These are phyloP conservation scores for Botrytis fragariae DNA, from an alignment of 2,329 filamentous ascomycete species.

Conservation along the genomic window DNA sequence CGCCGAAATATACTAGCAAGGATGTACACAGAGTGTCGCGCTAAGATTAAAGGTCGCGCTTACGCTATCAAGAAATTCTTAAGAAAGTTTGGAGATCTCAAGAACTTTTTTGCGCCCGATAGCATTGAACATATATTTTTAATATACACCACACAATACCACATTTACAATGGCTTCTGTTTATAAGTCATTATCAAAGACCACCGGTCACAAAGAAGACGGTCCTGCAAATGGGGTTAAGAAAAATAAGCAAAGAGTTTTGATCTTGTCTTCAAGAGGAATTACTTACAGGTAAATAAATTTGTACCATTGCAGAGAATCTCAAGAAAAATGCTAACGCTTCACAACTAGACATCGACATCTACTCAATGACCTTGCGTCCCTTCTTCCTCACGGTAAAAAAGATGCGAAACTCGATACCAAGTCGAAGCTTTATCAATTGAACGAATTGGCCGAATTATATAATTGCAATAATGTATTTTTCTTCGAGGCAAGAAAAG, in stretches of 20 bases:
- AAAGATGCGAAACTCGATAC: slow-evolving; percentile 98
- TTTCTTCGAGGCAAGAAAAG: slow-evolving; percentile 94
- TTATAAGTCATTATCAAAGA: slow-evolving; percentile 71
- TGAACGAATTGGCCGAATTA: slow-evolving; percentile 71
- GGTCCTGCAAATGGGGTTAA: slow-evolving; percentile 49
- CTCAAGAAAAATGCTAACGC: slow-evolving; percentile 16
- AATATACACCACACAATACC: slow-evolving; percentile 22
- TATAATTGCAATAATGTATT: slow-evolving; percentile 94
- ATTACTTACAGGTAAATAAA: slow-evolving; percentile 72
- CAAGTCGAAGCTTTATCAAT: slow-evolving; percentile 80
- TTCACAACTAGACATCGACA: slow-evolving; percentile 75
- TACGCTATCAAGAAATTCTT: slow-evolving; percentile 25
- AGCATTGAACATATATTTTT: slow-evolving; percentile 8
- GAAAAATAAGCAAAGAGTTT: slow-evolving; percentile 72
- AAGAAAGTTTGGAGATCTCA: slow-evolving; percentile 25
- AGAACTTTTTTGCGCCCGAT: slow-evolving; percentile 30
- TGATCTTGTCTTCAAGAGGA: slow-evolving; percentile 89
- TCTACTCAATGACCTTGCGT: slow-evolving; percentile 82
- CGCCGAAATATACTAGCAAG: slow-evolving; percentile 8
- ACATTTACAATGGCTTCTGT: slow-evolving; percentile 61
- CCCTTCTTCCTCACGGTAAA: slow-evolving; percentile 84
- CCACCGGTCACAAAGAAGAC: slow-evolving; percentile 50
- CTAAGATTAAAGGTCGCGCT: slow-evolving; percentile 29
- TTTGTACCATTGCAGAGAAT: slow-evolving; percentile 6
- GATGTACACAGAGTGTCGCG: slow-evolving; percentile 16